Conservation (phyloP, 1,284 basidiomycete species). For the Neonothopanus nambi region DNA sequence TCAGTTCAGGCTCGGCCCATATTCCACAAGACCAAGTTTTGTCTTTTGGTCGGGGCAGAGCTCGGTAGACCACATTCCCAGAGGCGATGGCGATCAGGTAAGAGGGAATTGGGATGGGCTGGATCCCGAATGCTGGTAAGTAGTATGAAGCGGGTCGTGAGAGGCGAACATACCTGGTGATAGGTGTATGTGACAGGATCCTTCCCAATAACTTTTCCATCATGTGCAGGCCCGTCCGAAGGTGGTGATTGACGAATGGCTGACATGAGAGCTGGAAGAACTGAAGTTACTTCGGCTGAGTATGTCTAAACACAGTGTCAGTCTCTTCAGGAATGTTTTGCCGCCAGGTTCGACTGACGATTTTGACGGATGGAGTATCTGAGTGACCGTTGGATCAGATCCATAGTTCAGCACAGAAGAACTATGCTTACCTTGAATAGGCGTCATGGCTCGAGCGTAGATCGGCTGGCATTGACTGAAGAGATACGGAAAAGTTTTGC, state of each 20-base stretch:
- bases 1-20: constrained; percentile 86
- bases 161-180: constrained; percentile 56
- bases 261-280: constrained; percentile 83
- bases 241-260: constrained; percentile 79
- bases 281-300: constrained; percentile 70
- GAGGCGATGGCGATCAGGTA: constrained; percentile 88
- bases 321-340: neutral
- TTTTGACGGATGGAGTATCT: constrained; percentile 74
- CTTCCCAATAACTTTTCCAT: constrained; percentile 70
- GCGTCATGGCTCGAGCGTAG: constrained; percentile 79
- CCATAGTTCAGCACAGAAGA: constrained; percentile 35
- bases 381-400: constrained; percentile 20
- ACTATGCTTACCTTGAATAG: constrained; percentile 67
- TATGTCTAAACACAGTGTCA: constrained; percentile 57
- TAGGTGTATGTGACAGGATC: constrained; percentile 69
- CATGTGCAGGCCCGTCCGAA: constrained; percentile 62
- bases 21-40: constrained; percentile 81
- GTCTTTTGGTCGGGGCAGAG: constrained; percentile 60
- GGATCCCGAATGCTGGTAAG: constrained; percentile 4
- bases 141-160: neutral
- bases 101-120: constrained; percentile 84
- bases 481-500: constrained; percentile 83
- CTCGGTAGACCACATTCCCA: constrained; percentile 78
- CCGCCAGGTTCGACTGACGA: constrained; percentile 44
- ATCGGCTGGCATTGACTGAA: constrained; percentile 97